Conservation (phyloP, 2,329 filamentous ascomycete genomes). For the Cladophialophora exuberans region DNA sequence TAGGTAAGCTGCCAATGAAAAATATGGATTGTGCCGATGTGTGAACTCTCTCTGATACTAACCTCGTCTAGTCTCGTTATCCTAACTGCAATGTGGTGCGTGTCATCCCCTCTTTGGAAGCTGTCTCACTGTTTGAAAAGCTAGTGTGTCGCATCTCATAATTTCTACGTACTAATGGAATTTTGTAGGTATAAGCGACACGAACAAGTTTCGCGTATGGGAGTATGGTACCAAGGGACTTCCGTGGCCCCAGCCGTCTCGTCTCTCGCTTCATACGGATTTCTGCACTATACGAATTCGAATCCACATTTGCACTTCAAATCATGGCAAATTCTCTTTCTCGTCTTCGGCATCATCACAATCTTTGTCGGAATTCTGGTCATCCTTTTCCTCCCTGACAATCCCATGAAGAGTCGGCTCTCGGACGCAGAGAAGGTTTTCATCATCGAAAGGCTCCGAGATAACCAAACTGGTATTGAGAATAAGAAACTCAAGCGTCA, state of each 20-base stretch:
- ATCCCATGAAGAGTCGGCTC: conserved; percentile 45
- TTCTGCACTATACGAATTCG: conserved; percentile 20
- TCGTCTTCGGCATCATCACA: conserved; percentile 50
- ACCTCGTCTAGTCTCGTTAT: conserved; percentile 47
- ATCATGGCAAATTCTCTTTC: conserved; percentile 44
- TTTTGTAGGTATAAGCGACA: conserved; percentile 55
- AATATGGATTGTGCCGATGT: too few relatives aligned
- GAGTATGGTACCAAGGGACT: conserved; percentile 34
- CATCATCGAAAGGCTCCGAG: conserved; percentile 46
- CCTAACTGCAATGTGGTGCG: conserved; percentile 60
- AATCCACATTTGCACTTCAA: conserved; percentile 33
- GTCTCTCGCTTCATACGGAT: conserved; percentile 22
- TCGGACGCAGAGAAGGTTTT: conserved; percentile 43
- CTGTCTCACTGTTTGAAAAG: too few relatives aligned
- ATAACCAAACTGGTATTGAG: conserved; percentile 55
- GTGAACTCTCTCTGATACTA: background rate
- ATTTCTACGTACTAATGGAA: too few relatives aligned
- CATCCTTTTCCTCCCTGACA: conserved; percentile 45
- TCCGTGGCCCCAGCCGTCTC: conserved; percentile 18
- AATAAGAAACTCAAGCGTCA: conserved; percentile 54
- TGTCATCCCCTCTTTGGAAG: too few relatives aligned
- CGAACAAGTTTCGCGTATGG: conserved; percentile 36
- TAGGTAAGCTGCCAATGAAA: conserved; percentile 38
- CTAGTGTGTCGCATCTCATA: too few relatives aligned
- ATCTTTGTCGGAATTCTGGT: conserved; percentile 44